Evolutionary conservation across 495 filamentous ascomycete genomes (phyloP).

Genomic region (Acidomyces sp.): DNA sequence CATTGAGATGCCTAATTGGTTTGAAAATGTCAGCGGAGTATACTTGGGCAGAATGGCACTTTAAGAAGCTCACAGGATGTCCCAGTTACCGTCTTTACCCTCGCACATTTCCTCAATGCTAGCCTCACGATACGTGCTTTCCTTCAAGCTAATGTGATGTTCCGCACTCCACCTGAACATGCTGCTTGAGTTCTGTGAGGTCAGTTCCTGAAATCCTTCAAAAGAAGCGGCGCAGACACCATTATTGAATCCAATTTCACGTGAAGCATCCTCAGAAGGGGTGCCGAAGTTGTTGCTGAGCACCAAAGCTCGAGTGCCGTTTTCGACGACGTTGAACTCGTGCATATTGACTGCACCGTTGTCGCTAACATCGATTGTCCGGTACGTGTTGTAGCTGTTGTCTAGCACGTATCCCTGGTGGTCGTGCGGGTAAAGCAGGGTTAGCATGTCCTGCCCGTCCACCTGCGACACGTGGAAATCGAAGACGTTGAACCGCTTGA

Average conservation of each 20-base stretch:
- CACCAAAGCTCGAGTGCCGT: background rate
- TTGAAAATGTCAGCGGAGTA: background rate
- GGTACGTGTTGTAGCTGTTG: background rate
- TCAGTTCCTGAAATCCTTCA: conserved; percentile 8
- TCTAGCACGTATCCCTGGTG: conserved; percentile 1
- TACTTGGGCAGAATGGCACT: background rate
- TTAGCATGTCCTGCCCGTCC: conserved; percentile 2
- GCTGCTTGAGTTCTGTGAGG: background rate
- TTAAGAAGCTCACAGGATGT: conserved; percentile 13
- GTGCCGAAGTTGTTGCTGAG: background rate
- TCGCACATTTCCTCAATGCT: no score
- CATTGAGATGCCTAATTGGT: conserved; percentile 15
- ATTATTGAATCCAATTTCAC: conserved; percentile 2
- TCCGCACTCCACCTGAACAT: conserved; percentile 8
- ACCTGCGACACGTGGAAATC: conserved; percentile 7
- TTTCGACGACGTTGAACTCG: conserved; percentile 5
- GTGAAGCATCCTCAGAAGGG: conserved; percentile 3
- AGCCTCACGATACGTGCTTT: no score
- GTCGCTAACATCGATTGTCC: background rate
- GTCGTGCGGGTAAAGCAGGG: background rate
- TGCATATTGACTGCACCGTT: conserved; percentile 2
- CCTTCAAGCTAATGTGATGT: conserved; percentile 5
- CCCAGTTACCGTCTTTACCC: conserved; percentile 4
- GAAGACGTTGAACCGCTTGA: conserved; percentile 1
- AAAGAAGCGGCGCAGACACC: conserved; percentile 3